Evolutionary conservation across 192 early-diverging fungal genomes (phyloP).

Genomic region (Coemansia reversa): DNA sequence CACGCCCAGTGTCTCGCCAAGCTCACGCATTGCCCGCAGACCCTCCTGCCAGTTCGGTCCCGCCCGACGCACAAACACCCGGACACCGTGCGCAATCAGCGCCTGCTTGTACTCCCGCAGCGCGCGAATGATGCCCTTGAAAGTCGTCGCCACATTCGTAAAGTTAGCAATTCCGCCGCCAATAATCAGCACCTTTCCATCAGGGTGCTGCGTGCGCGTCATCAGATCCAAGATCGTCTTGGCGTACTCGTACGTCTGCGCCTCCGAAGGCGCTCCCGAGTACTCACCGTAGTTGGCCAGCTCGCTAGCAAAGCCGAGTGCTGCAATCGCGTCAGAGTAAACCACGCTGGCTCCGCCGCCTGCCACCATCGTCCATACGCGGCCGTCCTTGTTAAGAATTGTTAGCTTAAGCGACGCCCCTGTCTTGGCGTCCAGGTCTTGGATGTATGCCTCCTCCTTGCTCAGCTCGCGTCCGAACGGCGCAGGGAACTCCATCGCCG

Average conservation of each 20-base stretch:
- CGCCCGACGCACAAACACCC: conserved; percentile 95
- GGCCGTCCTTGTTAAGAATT: conserved; percentile 90
- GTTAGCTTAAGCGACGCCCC: conserved; percentile 98
- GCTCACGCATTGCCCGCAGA: conserved; percentile 88
- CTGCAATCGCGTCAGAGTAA: conserved; percentile 98
- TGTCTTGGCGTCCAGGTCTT: conserved; percentile 96
- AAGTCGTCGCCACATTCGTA: conserved; percentile 97
- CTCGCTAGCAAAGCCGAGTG: conserved; percentile 88
- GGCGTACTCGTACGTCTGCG: conserved; percentile 98
- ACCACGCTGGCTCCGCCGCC: conserved; percentile 99
- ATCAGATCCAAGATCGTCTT: conserved; percentile 98
- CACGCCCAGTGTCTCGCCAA: conserved; percentile 90
- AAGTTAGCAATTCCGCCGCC: conserved; percentile 99
- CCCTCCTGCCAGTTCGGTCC: conserved; percentile 99
- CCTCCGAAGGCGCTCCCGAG: conserved; percentile 98
- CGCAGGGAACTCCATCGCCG: conserved; percentile 94
- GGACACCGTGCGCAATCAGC: conserved; percentile 83
- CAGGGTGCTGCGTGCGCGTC: conserved; percentile 83
- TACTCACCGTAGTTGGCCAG: conserved; percentile 99
- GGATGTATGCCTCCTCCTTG: conserved; percentile 97
- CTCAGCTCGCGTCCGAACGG: conserved; percentile 97
- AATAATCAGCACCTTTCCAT: conserved; percentile 97
- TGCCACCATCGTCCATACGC: conserved; percentile 99
- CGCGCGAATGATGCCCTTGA: conserved; percentile 98
- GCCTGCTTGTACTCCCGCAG: conserved; percentile 88